These are phyloP conservation scores for Chimonanthus praecox DNA, from an alignment of 164 flowering plant genomes.

Conservation along the genomic window DNA sequence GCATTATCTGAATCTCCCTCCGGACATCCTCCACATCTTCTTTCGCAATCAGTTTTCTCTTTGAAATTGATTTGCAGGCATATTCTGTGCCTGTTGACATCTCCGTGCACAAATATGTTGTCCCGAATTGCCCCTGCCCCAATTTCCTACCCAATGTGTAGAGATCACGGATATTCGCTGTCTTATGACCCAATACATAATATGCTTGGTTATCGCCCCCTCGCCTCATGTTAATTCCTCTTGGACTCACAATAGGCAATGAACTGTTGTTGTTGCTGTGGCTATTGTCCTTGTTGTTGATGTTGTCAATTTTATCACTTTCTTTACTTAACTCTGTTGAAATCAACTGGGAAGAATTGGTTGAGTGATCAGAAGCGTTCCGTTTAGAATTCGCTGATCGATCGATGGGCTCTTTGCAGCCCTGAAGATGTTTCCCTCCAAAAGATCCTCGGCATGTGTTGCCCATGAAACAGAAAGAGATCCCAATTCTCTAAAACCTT, in stretches of 20 bases:
- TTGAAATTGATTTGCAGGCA: constrained; percentile 83
- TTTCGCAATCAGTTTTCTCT: constrained; percentile 78
- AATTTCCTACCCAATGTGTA: constrained; percentile 76
- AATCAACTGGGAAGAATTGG: no score
- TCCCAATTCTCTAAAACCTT: constrained; percentile 18
- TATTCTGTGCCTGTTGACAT: constrained; percentile 54
- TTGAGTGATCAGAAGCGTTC: constrained; percentile 31
- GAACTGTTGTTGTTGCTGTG: constrained; percentile 20
- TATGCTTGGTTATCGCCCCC: constrained; percentile 47
- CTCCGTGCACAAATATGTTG: constrained; percentile 72
- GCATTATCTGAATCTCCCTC: constrained; percentile 95
- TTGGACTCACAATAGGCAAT: constrained; percentile 22
- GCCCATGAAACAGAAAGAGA: constrained; percentile 78
- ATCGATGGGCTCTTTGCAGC: constrained; percentile 55
- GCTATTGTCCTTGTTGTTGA: constrained; percentile 26
- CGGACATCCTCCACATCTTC: constrained; percentile 88
- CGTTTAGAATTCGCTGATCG: constrained; percentile 31
- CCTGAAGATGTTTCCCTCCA: constrained; percentile 50
- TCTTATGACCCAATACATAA: constrained; percentile 80
- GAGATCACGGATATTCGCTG: constrained; percentile 75
- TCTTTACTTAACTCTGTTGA: no score
- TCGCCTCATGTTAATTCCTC: constrained; percentile 58
- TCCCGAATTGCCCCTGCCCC: constrained; percentile 95
- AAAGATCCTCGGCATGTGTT: constrained; percentile 96
- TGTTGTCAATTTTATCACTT: constrained; percentile 21